Evolutionary conservation across 495 filamentous ascomycete genomes (phyloP), one percentile per base, ranked within the genome.

Genomic region (Platismatia glauca): DNA sequence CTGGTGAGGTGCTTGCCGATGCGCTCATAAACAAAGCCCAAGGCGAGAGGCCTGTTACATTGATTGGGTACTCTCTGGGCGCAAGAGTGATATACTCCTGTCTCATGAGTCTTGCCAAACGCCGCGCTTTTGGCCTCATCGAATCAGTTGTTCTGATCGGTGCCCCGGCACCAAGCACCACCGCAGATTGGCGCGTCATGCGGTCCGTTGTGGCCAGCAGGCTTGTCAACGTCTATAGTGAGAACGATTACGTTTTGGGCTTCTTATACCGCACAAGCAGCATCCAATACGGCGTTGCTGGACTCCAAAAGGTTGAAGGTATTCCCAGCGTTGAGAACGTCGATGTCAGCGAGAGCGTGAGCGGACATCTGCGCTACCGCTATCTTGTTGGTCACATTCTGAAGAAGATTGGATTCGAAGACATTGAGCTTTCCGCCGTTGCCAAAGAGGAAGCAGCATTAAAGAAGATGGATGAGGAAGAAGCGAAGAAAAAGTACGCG

Each of bases 31-130:
- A 88, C 74, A 90, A 86, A 66, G 86, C 86, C 1, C 92, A 95
- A 68, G 94, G 94, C 15, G 90, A 96, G 71, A 81, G 94, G n/a
- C 86, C 93, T 0, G 88, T 97, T 5, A 93, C 86, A 24, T 75
- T 98, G 16, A 80, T 97, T 58, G 94, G 94, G 1, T 97, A 92
- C 71, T 91, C 90, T 31, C 75, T 97, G 16, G 94, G 93, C 1
- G 92, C 92, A 18, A 85, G 93, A 35, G 82, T 92, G 29, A 91
- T 97, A 52, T 97, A 88, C 66, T 81, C 84, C 18, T 96, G 91
- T 69, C 77, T 97, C 4, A 84, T 86, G 73, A 79, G 68, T 15
- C 80, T 98, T 34, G 87, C 89, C 0, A 86, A 90, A 70, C 79
- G 89, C 57, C 80, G 82, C 62, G 90, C 87, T 2, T 96, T 95